Evolutionary conservation across 306 rosid species (phyloP).

Genomic region (Medicago lupulina): DNA sequence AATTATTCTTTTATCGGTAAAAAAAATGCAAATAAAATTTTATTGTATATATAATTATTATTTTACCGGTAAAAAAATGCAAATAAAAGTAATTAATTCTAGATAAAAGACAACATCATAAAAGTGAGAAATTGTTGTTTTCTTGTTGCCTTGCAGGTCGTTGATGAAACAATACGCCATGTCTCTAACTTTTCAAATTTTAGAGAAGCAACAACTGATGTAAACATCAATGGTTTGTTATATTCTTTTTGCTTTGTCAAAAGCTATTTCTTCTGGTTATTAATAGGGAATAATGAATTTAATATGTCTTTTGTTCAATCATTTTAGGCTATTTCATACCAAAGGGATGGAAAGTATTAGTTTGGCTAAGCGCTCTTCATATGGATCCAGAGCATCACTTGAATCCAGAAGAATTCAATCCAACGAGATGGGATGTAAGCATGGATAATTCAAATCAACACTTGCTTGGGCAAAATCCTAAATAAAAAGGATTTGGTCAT

Average conservation of each 20-base stretch:
- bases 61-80: no score
- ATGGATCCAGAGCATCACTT: slow-evolving; percentile 34
- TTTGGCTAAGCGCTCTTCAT: slow-evolving; percentile 52
- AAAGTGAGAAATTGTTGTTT: no score
- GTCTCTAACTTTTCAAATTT: not conserved
- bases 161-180: not conserved
- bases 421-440: slow-evolving; percentile 5
- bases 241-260: no score
- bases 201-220: not conserved
- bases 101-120: no score
- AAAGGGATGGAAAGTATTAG: slow-evolving; percentile 37
- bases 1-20: no score
- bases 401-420: not conserved
- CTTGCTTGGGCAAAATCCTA: no score
- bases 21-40: no score
- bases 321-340: slow-evolving; percentile 50
- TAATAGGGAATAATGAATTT: not conserved
- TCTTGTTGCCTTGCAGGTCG: not conserved
- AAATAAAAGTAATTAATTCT: no score
- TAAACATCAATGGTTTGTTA: not conserved
- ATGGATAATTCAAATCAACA: no score
- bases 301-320: not conserved
- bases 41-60: no score
- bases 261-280: no score
- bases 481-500: no score